Percentiles rank a stretch among this genome's conserved stretches.
Evolutionary conservation across 2,329 filamentous ascomycete species (phyloP).

Genomic region (Leptographium radiaticola): DNA sequence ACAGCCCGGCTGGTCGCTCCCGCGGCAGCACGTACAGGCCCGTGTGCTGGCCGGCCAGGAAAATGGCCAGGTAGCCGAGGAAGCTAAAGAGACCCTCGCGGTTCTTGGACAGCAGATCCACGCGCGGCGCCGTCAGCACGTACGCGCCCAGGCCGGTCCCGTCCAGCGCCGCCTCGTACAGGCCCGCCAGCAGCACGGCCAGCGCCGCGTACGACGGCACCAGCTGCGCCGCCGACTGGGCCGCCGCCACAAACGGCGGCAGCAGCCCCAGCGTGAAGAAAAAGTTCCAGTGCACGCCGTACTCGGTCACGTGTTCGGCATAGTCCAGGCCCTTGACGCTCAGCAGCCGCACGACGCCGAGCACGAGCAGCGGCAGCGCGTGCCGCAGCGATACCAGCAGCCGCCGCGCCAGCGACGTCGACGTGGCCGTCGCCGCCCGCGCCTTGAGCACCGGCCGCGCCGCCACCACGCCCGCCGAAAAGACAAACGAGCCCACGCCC

Average conservation of each 20-base stretch:
- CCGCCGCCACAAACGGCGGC: constrained; percentile 76
- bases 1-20: constrained; percentile 12
- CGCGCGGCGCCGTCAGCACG: constrained; percentile 69
- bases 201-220: constrained; percentile 68
- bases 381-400: constrained; percentile 60
- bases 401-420: constrained; percentile 38
- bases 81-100: constrained; percentile 94
- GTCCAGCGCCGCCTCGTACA: constrained; percentile 67
- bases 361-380: constrained; percentile 65
- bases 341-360: constrained; percentile 70
- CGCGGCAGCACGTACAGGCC: constrained; percentile 69
- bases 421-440: constrained; percentile 24
- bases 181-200: constrained; percentile 51
- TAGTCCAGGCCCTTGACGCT: constrained; percentile 93
- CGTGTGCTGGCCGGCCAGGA: constrained; percentile 73
- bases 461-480: constrained; percentile 82
- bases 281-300: constrained; percentile 99
- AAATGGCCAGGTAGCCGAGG: constrained; percentile 85
- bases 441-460: constrained; percentile 67
- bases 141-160: constrained; percentile 67
- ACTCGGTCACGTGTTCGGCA: constrained; percentile 92
- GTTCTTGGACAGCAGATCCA: constrained; percentile 74
- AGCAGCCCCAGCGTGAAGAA: constrained; percentile 91
- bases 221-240: constrained; percentile 56
- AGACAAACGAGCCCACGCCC: constrained; percentile 95